Evolutionary conservation across 192 early-diverging fungal species (phyloP).

Genomic region (Dimargaris cristalligena): DNA sequence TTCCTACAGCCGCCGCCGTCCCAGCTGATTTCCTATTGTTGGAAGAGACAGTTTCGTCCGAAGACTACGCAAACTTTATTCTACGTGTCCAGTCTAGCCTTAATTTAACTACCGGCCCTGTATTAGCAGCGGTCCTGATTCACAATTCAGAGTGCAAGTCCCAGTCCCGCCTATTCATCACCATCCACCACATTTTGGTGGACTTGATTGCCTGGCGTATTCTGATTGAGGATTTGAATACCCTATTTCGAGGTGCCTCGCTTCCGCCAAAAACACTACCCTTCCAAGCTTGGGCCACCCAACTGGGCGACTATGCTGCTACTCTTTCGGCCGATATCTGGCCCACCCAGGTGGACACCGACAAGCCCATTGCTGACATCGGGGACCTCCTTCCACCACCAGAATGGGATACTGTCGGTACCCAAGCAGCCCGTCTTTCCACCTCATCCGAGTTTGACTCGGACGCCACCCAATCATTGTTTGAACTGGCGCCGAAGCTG

Average conservation of each 20-base stretch:
- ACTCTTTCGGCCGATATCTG: neutral
- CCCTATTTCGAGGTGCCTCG: conserved; percentile 1
- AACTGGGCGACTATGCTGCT: neutral
- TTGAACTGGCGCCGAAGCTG: neutral
- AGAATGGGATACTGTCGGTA: neutral
- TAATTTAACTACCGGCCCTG: neutral
- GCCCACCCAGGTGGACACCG: neutral
- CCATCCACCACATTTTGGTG: conserved; percentile 16
- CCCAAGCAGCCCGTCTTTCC: neutral
- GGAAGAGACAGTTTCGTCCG: neutral
- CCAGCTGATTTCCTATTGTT: neutral
- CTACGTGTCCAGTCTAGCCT: neutral
- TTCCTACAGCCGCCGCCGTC: neutral
- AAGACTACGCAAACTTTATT: neutral
- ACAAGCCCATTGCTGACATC: neutral
- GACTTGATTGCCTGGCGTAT: conserved; percentile 19
- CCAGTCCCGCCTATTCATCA: conserved; percentile 13
- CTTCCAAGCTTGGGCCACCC: conserved; percentile 13
- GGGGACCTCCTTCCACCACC: neutral
- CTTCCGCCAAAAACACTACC: conserved; percentile 13
- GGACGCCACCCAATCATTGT: neutral
- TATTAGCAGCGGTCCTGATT: neutral
- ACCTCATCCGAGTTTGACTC: neutral
- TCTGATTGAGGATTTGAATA: conserved; percentile 15
- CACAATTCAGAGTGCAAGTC: conserved; percentile 6